These are phyloP conservation scores for Aureobasidium melanogenum DNA, from an alignment of 2,329 filamentous ascomycete species.

Conservation along the genomic window DNA sequence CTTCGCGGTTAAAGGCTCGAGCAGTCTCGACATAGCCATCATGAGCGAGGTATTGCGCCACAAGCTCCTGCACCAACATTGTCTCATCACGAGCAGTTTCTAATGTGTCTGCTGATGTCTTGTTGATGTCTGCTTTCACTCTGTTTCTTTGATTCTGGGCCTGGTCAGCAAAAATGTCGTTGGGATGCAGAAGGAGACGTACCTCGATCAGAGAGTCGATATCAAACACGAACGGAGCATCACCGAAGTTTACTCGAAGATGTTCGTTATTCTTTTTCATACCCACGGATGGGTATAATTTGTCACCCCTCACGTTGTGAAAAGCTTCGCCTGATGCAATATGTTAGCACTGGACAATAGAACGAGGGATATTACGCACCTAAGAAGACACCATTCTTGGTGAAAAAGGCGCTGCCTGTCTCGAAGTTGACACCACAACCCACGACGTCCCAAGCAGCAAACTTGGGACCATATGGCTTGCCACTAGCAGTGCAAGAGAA, in stretches of 20 bases:
- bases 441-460: conserved; percentile 50
- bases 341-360: background rate
- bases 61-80: conserved; percentile 70
- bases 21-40: conserved; percentile 95
- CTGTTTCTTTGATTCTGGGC: conserved; percentile 50
- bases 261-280: conserved; percentile 56
- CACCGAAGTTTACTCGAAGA: conserved; percentile 53
- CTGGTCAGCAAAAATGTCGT: conserved; percentile 12
- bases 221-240: conserved; percentile 75
- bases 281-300: conserved; percentile 59
- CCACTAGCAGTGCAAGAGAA: conserved; percentile 50
- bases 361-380: conserved; percentile 31
- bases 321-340: conserved; percentile 57
- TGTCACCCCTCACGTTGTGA: conserved; percentile 49
- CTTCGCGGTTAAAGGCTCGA: conserved; percentile 75
- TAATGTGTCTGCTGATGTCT: conserved; percentile 49
- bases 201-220: conserved; percentile 81
- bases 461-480: conserved; percentile 52
- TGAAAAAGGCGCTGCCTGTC: conserved; percentile 54
- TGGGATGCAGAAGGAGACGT: conserved; percentile 25
- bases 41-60: conserved; percentile 83
- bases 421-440: conserved; percentile 59
- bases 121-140: conserved; percentile 54
- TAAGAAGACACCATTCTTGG: conserved; percentile 52
- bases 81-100: conserved; percentile 61